Evolutionary conservation across 169 alveolate genomes (phyloP), one percentile per base, ranked within the genome.

Genomic region (Haemoproteus tartakovskyi): DNA sequence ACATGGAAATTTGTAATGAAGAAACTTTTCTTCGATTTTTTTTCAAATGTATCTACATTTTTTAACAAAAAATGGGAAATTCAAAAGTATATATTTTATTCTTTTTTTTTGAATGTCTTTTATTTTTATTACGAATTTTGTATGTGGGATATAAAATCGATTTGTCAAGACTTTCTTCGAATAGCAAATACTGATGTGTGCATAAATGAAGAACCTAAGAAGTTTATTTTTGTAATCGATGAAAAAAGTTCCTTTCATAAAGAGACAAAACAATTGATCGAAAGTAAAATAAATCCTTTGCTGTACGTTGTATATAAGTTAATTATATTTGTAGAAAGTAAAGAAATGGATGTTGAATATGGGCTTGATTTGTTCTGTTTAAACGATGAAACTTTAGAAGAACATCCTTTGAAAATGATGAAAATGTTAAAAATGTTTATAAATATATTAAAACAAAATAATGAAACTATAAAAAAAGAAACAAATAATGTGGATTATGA

Each of bases 81-180:
- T 37, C 22, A 56, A 21, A 36, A 45, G 19, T 45, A 60, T 19
- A 50, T 74, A 26, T 74, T 74, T 56, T 57, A 56, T 57, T 74
- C 84, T 12, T 74, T 74, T 60, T 45, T 74, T 45, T 29, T 74
- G 40, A 74, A 74, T 57, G 19, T 57, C 26, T 74, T 74, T 74
- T 74, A 74, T 57, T 74, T 56, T 36, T 74, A 56, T 14, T 56
- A 56, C 41, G 62, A 54, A 45, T 74, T 74, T 57, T 74, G 38
- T 43, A 30, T 22, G 22, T 45, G 12, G 40, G 62, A 74, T 57
- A 30, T 74, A 30, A 29, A 57, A 5, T 12, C 12, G 3, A 50
- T 56, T 43, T 74, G 57, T 19, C 26, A 30, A 2, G 45, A 54
- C 19, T 74, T 74, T 74, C 38, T 6, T 18, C 24, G 30, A 18